Evolutionary conservation across 2,329 filamentous ascomycete species (phyloP), one percentile per base, ranked within the genome.

Genomic region (Stagonosporopsis chrysanthemi): DNA sequence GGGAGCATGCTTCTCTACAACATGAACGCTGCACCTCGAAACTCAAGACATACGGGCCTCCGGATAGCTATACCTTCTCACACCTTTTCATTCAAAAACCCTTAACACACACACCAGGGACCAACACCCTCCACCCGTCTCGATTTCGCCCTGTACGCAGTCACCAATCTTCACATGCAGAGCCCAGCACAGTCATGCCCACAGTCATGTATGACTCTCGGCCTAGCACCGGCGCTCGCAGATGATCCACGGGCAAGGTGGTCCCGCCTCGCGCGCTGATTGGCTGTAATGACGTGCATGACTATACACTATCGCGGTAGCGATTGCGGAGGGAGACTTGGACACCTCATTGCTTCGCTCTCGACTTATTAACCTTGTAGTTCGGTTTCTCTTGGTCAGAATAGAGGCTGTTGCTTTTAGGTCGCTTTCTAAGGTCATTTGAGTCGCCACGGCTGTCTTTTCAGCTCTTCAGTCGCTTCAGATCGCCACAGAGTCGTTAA

Each of bases 231-330:
- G 15, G 31, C 31, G 31, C 15, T n/a, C 31, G 31, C 31, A 12
- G 36, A 11, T 11, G 17, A 23, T 23, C 17, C 19, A 19, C 36
- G 38, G 38, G 5, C 35, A 41, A 22, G 22, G 14, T 41, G 22
- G 52, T 64, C 60, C 63, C 68, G 66, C 64, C 64, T 68, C 70
- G 56, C 48, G 46, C 54, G 56, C 56, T 62, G 66, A 73, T 73
- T 73, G 69, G 65, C 56, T 54, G 49, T 38, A 38, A 63, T 64
- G 62, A 63, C 61, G 66, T 61, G 61, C 60, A 60, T 62, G 58
- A 64, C 56, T 61, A 61, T 55, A 53, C 38, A 39, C 40, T 63
- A 66, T 67, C 58, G 55, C 67, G 53, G 57, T 29, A 52, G 54
- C 55, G 61, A 61, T 66, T 52, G 58, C 63, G 49, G 58, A 60